Base-by-base conservation (phyloP, 1,284 basidiomycete genomes). In the Rhodofomes roseus region DNA sequence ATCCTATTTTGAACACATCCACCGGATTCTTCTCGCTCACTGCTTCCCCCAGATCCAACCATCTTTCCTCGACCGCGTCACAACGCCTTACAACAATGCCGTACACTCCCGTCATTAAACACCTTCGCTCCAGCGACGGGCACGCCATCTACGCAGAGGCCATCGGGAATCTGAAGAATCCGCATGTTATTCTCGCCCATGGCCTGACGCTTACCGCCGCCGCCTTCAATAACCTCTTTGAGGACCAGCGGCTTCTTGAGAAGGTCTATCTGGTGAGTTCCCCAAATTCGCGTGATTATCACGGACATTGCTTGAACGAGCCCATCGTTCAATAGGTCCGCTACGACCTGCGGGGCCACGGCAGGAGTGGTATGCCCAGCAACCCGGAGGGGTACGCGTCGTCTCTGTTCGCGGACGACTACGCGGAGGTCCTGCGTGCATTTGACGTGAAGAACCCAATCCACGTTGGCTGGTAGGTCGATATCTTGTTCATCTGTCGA, bases 131-230 rank as follows among this genome's bases (percentile, higher is more conserved):
- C 14, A 44, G 62, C 37, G 69, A 70, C 50, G 69, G 67, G 22
- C 66, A 63, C 0, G 25, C 44, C 16, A 65, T 70, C 27, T 63
- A 69, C 54, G 72, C 76, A 31, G 74, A 79, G 58, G 77, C 75
- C 9, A 57, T 68, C 20, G 77, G 78, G 27, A 67, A 76, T 61
- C 66, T 70, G 2, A 61, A 63, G 18, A 76, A 76, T 37, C 75
- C 75, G 2, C 64, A 68, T n/a, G 62, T 78, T 27, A 69, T 79
- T 29, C 74, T 79, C 60, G 69, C 78, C 16, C 77, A 77, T 63
- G 77, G 75, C 16, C 69, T 73, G 54, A 68, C 68, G 9, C 59
- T 75, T 41, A 70, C 67, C 34, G 61, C 68, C 16, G 62, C 67
- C 6, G 70, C 71, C 20, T 79, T 74, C 52, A 71, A 77, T 59